Percentiles rank a stretch among this genome's conserved stretches.
phyloP scores from a whole-genome alignment of 805 yeast species.

The Candida awuae region DNA sequence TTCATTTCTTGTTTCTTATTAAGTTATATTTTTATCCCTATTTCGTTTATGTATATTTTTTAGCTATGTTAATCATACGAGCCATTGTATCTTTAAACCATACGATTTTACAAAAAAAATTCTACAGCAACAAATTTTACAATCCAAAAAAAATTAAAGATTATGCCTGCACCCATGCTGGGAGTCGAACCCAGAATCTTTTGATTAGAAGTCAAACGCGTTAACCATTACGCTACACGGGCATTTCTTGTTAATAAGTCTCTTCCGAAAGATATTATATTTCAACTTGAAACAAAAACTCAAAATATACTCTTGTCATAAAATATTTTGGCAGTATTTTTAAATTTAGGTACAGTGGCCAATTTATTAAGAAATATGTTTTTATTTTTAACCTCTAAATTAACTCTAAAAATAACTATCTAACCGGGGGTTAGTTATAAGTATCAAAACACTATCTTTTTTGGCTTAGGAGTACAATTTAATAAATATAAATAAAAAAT shows the following conservation, averaged over 20 bases:
- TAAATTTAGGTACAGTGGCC: no score
- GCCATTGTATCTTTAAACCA: background rate
- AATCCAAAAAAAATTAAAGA: constrained; percentile 11
- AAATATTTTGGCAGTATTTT: background rate
- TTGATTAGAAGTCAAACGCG: constrained; percentile 63
- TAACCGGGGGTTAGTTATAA: no score
- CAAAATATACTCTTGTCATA: background rate
- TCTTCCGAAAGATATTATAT: no score
- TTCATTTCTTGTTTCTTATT: background rate
- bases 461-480: no score
- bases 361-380: background rate
- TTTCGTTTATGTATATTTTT: background rate
- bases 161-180: constrained; percentile 32
- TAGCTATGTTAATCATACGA: background rate
- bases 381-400: no score
- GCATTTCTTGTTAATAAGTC: constrained; percentile 23
- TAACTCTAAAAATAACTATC: no score
- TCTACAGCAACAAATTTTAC: background rate
- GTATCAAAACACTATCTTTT: no score
- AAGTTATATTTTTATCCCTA: background rate
- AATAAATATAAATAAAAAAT: no score
- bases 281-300: no score
- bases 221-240: constrained; percentile 60
- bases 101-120: background rate
- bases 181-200: constrained; percentile 61